Conservation (phyloP, 2,329 filamentous ascomycete genomes). For the Fusarium napiforme region DNA sequence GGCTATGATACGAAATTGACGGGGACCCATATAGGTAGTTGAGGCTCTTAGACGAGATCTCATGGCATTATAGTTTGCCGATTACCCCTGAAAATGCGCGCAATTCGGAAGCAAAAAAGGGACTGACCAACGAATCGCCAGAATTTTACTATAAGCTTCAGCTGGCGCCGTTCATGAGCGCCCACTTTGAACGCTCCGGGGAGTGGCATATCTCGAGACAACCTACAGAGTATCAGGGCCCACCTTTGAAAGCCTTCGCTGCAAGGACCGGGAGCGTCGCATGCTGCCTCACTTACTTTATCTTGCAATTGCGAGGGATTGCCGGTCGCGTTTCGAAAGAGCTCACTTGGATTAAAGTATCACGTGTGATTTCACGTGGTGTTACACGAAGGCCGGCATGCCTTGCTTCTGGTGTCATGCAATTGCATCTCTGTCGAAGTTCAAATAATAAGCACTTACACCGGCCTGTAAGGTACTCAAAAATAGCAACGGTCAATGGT, state of each 20-base stretch:
- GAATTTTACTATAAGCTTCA: neutral
- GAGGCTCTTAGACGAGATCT: neutral
- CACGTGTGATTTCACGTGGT: no score
- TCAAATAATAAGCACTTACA: neutral
- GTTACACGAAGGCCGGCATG: neutral
- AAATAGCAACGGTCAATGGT: neutral
- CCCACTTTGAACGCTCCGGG: neutral
- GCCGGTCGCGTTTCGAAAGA: fast-evolving
- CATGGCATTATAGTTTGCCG: neutral
- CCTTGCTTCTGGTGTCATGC: neutral
- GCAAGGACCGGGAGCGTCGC: neutral
- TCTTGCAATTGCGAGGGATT: neutral
- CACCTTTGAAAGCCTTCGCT: neutral
- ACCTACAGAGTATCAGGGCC: neutral
- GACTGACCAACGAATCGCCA: neutral
- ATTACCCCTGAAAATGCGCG: neutral
- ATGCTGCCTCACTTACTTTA: neutral
- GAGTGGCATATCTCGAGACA: neutral
- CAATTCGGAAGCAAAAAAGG: no score
- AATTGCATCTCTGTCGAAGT: neutral
- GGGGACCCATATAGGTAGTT: no score
- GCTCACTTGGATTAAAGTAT: neutral
- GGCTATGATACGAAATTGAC: neutral
- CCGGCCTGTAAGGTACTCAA: neutral
- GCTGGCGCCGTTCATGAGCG: neutral